phyloP scores from a whole-genome alignment of 2,329 filamentous ascomycete species.

The Fusarium nygamai region DNA sequence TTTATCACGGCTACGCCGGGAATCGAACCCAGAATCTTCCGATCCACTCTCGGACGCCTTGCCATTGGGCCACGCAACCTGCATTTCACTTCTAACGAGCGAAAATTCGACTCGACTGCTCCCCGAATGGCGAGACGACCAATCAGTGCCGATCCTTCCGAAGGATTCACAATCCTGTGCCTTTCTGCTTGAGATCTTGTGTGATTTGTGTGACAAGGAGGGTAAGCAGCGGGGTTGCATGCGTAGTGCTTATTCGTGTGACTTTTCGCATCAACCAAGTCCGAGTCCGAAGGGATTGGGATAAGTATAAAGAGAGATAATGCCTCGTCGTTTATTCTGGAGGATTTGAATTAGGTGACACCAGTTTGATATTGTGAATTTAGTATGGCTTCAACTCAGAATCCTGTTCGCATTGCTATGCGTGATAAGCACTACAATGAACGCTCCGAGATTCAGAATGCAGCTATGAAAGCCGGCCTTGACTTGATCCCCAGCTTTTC shows the following conservation, averaged over 20 bases:
- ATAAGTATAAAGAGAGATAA: not conserved
- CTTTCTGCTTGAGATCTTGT: not conserved
- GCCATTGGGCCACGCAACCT: not conserved
- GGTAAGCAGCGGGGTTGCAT: not conserved
- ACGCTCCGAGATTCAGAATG: slow-evolving; percentile 7
- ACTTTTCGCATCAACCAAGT: not conserved
- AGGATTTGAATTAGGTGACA: fast-evolving
- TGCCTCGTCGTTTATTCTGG: not conserved
- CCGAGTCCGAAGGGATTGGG: too few species aligned
- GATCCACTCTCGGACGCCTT: slow-evolving; percentile 5
- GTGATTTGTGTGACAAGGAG: not conserved
- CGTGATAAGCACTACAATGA: slow-evolving; percentile 10
- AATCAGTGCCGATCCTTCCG: not conserved
- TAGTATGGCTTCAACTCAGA: not conserved
- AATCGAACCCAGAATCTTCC: not conserved
- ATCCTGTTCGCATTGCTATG: slow-evolving; percentile 4
- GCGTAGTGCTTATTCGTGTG: not conserved
- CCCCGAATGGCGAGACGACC: not conserved
- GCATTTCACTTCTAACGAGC: too few species aligned
- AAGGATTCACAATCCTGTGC: not conserved
- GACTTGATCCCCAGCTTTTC: not conserved
- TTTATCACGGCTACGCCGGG: not conserved
- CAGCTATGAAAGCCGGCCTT: not conserved
- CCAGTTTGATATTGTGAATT: fast-evolving
- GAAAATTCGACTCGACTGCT: not conserved